These are phyloP conservation scores for Flaveria brownii DNA, from an alignment of 129 eudicot species.

Conservation along the genomic window DNA sequence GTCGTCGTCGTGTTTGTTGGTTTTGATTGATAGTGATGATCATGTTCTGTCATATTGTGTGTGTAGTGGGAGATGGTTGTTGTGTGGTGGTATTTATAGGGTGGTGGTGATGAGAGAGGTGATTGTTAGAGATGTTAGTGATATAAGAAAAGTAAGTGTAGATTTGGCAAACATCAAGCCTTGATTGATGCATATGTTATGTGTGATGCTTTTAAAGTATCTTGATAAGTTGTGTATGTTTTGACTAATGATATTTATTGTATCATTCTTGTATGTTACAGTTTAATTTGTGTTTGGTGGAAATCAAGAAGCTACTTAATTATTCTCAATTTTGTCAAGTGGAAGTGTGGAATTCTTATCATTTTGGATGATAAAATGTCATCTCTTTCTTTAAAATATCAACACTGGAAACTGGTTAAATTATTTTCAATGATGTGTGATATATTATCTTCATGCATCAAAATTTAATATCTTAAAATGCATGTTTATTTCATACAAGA, in stretches of 20 bases:
- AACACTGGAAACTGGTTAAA: too few species aligned
- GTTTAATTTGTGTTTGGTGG: not conserved
- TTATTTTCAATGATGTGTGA: too few species aligned
- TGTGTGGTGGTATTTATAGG: constrained; percentile 30
- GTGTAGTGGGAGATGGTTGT: not conserved
- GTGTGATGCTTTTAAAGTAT: not conserved
- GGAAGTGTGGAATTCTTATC: too few species aligned
- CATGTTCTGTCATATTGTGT: constrained; percentile 45
- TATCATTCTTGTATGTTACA: not conserved
- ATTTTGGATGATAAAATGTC: too few species aligned
- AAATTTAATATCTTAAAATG: too few species aligned
- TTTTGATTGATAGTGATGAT: constrained; percentile 36
- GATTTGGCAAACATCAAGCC: constrained; percentile 48
- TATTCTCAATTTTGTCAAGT: too few species aligned
- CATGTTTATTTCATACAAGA: too few species aligned
- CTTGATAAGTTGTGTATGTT: constrained; percentile 2
- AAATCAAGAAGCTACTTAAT: too few species aligned
- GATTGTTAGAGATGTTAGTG: constrained; percentile 49
- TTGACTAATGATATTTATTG: constrained; percentile 3
- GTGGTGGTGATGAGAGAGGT: constrained; percentile 27
- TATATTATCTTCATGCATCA: too few species aligned
- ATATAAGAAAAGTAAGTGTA: constrained; percentile 42
- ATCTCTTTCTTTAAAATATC: too few species aligned
- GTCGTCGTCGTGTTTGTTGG: constrained; percentile 21
- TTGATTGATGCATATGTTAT: not conserved